A percentile compares a stretch with the other conserved stretches of the same genome.
Evolutionary conservation across 2,329 filamentous ascomycete genomes (phyloP).

Genomic region (Colletotrichum somersetense): DNA sequence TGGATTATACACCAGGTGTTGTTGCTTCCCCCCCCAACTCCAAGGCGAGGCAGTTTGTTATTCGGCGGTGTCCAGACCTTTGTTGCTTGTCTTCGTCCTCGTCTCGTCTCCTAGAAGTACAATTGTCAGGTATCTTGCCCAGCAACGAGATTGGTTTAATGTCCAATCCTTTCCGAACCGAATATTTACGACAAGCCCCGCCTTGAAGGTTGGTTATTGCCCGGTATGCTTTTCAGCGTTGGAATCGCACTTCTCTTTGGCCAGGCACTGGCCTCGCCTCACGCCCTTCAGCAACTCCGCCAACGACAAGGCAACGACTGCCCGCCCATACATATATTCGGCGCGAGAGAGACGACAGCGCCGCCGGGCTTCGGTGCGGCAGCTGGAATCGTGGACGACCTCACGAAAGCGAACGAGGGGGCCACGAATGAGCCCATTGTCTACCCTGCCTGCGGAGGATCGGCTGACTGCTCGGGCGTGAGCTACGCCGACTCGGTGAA

Average conservation of each 20-base stretch:
- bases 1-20: not conserved
- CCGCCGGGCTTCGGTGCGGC: conserved; percentile 65
- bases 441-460: conserved; percentile 74
- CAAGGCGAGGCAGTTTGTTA: conserved; percentile 3
- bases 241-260: conserved; percentile 25
- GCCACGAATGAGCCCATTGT: conserved; percentile 66
- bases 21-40: no score
- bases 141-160: conserved; percentile 17
- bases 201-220: conserved; percentile 7
- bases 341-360: conserved; percentile 63
- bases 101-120: not conserved
- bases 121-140: conserved; percentile 7
- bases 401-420: conserved; percentile 61
- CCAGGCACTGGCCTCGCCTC: conserved; percentile 30
- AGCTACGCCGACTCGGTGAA: conserved; percentile 71
- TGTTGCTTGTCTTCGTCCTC: not conserved
- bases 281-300: not conserved
- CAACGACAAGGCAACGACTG: conserved; percentile 45
- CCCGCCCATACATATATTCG: conserved; percentile 59
- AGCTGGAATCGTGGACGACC: conserved; percentile 62
- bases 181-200: conserved; percentile 9
- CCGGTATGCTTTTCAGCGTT: conserved; percentile 29
- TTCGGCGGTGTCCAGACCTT: not conserved
- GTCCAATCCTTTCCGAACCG: not conserved
- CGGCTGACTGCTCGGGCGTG: conserved; percentile 67